A percentile compares a stretch with the other conserved stretches of the same genome.
Conservation (phyloP, 495 filamentous ascomycete genomes). For the Astrothelium macrocarpum region DNA sequence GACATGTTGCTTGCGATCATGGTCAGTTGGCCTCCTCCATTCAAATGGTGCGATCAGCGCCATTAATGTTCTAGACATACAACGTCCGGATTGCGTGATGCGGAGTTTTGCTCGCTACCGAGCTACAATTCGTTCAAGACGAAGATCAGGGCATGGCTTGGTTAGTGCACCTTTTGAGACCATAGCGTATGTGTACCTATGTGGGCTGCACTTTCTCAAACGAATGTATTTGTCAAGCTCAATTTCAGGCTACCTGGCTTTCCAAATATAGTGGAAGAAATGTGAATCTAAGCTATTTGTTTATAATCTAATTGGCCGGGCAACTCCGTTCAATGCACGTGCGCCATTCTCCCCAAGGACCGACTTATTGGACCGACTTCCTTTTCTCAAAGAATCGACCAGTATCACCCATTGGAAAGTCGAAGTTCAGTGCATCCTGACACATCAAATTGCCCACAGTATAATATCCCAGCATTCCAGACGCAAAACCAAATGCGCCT, state of each 20-base stretch:
- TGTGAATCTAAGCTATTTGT: background rate
- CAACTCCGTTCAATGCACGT: background rate
- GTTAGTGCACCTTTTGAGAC: background rate
- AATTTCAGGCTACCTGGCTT: too few relatives aligned
- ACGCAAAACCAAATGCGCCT: constrained; percentile 39
- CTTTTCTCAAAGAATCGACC: constrained; percentile 33
- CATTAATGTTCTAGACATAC: background rate
- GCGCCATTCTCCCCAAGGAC: background rate
- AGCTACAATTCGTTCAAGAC: background rate
- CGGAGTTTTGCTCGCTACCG: background rate
- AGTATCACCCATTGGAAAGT: constrained; percentile 41
- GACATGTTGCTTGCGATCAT: too few relatives aligned
- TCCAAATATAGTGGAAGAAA: too few relatives aligned
- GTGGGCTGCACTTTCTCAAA: too few relatives aligned
- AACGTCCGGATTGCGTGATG: background rate
- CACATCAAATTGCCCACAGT: constrained; percentile 40
- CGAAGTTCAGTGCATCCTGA: constrained; percentile 34
- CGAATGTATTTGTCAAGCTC: too few relatives aligned
- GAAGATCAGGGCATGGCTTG: background rate
- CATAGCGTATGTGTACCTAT: background rate
- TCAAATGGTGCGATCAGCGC: background rate
- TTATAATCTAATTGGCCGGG: background rate
- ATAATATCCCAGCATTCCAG: constrained; percentile 42
- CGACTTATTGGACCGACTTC: background rate
- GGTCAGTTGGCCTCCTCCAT: background rate